phyloP scores from a whole-genome alignment of 176 grass and related monocot genomes.

The Aegilops sharonensis region DNA sequence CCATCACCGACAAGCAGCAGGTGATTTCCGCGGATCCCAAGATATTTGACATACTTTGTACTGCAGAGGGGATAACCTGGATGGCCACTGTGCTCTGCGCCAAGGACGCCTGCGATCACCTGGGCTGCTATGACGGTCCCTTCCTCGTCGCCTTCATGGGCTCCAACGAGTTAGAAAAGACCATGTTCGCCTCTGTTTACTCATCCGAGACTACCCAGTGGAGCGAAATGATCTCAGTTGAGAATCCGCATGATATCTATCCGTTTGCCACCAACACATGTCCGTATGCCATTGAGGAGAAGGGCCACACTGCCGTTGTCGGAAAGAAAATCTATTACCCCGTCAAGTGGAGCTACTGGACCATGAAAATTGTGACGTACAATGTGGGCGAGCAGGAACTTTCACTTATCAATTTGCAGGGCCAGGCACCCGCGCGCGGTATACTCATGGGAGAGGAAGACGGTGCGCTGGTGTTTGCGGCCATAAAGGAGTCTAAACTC shows the following conservation, averaged over 20 bases:
- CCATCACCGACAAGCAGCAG: neutral
- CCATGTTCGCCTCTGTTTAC: neutral
- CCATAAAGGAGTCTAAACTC: neutral
- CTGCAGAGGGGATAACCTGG: neutral
- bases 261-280: no score
- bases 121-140: neutral
- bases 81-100: neutral
- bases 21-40: neutral
- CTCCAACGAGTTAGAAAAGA: neutral
- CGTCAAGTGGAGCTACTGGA: no score
- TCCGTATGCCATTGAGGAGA: no score
- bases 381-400: neutral
- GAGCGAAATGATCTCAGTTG: neutral
- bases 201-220: neutral
- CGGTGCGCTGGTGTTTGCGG: neutral
- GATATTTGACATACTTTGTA: no score
- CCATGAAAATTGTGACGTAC: neutral
- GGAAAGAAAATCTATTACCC: no score
- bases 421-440: no score
- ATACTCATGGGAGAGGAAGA: neutral
- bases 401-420: neutral
- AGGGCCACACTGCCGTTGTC: no score
- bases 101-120: neutral
- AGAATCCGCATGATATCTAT: no score
- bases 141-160: neutral